Evolutionary conservation across 2,329 filamentous ascomycete genomes (phyloP), one percentile per base, ranked within the genome.

Genomic region (Colletotrichum sp.): DNA sequence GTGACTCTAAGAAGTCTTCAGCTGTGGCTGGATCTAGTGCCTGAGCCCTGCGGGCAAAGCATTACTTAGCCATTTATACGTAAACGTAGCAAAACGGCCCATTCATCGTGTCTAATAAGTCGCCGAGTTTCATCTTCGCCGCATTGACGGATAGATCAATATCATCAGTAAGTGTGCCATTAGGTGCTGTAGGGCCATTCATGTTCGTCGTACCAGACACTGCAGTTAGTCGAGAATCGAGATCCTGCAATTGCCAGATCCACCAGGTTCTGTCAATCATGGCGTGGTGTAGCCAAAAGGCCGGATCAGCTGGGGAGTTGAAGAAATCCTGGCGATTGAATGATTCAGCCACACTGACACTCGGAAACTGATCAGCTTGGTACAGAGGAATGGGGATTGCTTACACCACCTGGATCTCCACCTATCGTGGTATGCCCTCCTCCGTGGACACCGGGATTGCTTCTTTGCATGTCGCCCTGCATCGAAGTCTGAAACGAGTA

Each of bases 341-440:
- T 10, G 34, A 60, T 26, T 57, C 21, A 52, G 28, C 30, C 5
- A 12, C 10, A 21, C 16, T 57, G 18, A n/a, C 18, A n/a, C 9
- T 28, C 7, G 13, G 8, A 8, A 16, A 57, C 2, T 8, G 13
- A 16, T 8, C 0, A 26, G 13, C 24, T 24, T 1, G 39, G 12
- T 12, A 7, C 3, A 49, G 8, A 18, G 21, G 15, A 28, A 13
- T 36, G 26, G 7, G 18, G 3, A 4, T 16, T 30, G 63, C 72
- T 18, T 66, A 75, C 72, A 28, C 73, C 73, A 26, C 80, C 84
- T 2, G 83, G 83, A 60, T 85, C 84, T 21, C 84, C 84, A 6
- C 82, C 81, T 2, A 87, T 81, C n/a, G 82, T 82, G 76, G 83
- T 86, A 76, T 87, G 86, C 1, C 85, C 85, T 1, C 81, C 85